Percentiles rank a stretch among this genome's conserved stretches.
Evolutionary conservation across 2,329 filamentous ascomycete species (phyloP).

Genomic region (Trichoderma sp.): DNA sequence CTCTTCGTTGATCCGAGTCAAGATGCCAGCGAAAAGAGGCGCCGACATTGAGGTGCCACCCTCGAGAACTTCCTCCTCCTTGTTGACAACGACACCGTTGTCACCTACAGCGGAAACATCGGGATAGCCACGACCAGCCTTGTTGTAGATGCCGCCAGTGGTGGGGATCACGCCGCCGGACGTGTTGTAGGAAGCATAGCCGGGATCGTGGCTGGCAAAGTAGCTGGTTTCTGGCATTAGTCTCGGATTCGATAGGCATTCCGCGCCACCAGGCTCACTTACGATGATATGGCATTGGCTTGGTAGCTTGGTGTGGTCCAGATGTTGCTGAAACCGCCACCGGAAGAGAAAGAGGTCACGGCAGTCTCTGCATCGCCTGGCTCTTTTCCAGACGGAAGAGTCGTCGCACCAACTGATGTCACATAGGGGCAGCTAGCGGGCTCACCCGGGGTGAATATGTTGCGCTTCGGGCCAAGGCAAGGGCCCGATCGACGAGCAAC

Average conservation of each 20-base stretch:
- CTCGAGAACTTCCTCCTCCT: conserved; percentile 47
- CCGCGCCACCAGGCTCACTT: background rate
- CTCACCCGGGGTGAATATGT: conserved; percentile 52
- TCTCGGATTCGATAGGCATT: background rate
- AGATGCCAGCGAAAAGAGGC: conserved; percentile 41
- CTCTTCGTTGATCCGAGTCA: conserved; percentile 41
- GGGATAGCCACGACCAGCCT: conserved; percentile 51
- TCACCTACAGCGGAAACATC: conserved; percentile 52
- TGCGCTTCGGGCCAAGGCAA: conserved; percentile 37
- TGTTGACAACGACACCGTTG: conserved; percentile 47
- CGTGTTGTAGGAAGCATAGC: conserved; percentile 31
- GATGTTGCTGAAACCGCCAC: conserved; percentile 54
- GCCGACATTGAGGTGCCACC: conserved; percentile 53
- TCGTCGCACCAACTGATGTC: conserved; percentile 54
- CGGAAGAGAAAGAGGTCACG: conserved; percentile 46
- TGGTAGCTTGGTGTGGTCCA: conserved; percentile 54
- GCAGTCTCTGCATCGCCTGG: conserved; percentile 30
- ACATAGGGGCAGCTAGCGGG: conserved; percentile 53
- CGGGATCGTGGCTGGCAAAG: conserved; percentile 29
- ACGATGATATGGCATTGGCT: conserved; percentile 33
- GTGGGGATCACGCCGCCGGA: conserved; percentile 29
- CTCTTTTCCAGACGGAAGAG: conserved; percentile 33
- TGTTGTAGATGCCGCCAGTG: conserved; percentile 46
- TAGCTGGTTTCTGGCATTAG: conserved; percentile 4
- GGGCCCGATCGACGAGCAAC: conserved; percentile 29